Evolutionary conservation across 495 filamentous ascomycete genomes (phyloP), one percentile per base, ranked within the genome.

Genomic region (Penicillium psychrofluorescens): DNA sequence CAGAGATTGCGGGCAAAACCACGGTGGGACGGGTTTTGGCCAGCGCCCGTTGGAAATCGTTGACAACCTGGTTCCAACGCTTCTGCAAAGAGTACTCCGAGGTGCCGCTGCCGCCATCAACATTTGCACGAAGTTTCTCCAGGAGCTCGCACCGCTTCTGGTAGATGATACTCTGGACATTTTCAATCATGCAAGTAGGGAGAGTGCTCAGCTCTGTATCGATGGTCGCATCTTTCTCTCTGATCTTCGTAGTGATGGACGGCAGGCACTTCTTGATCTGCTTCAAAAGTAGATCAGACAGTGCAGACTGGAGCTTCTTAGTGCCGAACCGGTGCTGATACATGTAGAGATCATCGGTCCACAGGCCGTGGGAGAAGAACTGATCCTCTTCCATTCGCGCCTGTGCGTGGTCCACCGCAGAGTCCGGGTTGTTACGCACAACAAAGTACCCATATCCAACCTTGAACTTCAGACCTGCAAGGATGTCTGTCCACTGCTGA

Each of bases 391-490:
- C 76, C 6, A 55, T 51, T 1, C 75, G 62, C 0, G 83, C 83
- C 8, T 68, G 56, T 2, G 68, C 58, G 38, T 87, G 71, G 22
- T 75, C 44, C 44, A 80, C 35, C 36, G 61, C 7, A 34, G 73
- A 49, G 60, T 80, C 40, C 0, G 72, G 68, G n/a, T 77, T 77
- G 39, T 77, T 79, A 0, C 77, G 80, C 13, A 86, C 73, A 22
- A 86, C 77, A 42, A 77, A 84, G 43, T 83, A 86, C 0, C 79
- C 80, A 32, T 84, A 70, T 0, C 83, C 84, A 0, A 85, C 72
- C 0, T 44, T 32, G 43, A 84, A 81, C 6, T 62, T 62, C 4
- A 62, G 32, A 0, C 80, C 80, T 0, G 63, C 58, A 10, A 92
- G 61, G 36, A 86, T 81, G 0, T 71, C 58, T 0, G 74, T 44